A percentile compares a stretch with the other conserved stretches of the same genome.
phyloP scores from a whole-genome alignment of 31 red algal species.

The Asparagopsis taxiformis region DNA sequence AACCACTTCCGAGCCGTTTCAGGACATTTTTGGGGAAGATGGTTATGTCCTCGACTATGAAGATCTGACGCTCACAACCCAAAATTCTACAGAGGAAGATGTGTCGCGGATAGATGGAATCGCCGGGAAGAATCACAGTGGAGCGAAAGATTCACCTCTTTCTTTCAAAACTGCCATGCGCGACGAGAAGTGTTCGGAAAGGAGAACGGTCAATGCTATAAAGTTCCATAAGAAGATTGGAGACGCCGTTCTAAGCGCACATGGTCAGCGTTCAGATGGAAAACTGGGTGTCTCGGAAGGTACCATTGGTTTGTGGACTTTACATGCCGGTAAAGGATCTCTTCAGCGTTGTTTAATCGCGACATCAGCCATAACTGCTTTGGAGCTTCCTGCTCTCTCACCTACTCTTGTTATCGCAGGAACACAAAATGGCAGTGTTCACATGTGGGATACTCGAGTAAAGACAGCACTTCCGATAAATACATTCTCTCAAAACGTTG shows the following conservation, averaged over 20 bases:
- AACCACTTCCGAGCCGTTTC: not conserved
- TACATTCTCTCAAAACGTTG: constrained; percentile 16
- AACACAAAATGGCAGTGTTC: constrained; percentile 27
- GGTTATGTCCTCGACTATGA: not conserved
- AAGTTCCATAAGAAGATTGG: constrained; percentile 61
- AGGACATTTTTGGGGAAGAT: not conserved
- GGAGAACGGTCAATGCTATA: constrained; percentile 21
- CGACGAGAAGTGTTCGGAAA: not conserved
- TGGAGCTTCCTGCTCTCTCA: constrained; percentile 28
- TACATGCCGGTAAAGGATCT: constrained; percentile 20
- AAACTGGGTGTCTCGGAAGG: constrained; percentile 13
- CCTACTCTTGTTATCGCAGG: constrained; percentile 58
- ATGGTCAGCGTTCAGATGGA: constrained; percentile 34
- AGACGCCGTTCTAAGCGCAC: constrained; percentile 33
- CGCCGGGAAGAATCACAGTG: not conserved
- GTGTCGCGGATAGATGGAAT: not conserved
- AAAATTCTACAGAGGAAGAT: not conserved
- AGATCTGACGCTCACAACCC: not conserved
- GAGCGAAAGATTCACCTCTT: not conserved
- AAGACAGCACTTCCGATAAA: constrained; percentile 44
- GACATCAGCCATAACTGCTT: constrained; percentile 23
- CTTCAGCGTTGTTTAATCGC: constrained; percentile 38
- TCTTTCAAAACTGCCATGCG: not conserved
- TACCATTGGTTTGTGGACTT: constrained; percentile 38
- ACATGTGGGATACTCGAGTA: constrained; percentile 63